These are phyloP conservation scores for Ganoderma multipileum DNA, from an alignment of 1,284 basidiomycete genomes.

Conservation along the genomic window DNA sequence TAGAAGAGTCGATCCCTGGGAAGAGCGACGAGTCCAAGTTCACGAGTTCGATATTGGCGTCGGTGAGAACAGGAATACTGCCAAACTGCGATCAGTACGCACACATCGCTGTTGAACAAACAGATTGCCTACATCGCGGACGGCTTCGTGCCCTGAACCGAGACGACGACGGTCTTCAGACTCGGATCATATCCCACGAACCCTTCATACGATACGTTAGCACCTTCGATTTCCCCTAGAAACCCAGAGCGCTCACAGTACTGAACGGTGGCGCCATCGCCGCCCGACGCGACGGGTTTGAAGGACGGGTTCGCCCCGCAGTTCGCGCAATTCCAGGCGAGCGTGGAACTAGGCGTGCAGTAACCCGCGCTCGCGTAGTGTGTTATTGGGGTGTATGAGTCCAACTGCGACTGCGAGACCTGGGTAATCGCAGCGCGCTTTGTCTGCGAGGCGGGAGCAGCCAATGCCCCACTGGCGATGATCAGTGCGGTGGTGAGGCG, in stretches of 20 bases:
- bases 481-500: neutral
- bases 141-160: slow-evolving; percentile 54
- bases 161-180: slow-evolving; percentile 39
- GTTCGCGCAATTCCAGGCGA: slow-evolving; percentile 60
- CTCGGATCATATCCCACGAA: slow-evolving; percentile 44
- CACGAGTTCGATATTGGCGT: slow-evolving; percentile 52
- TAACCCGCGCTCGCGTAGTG: slow-evolving; percentile 63
- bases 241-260: slow-evolving; percentile 45
- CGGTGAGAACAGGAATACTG: slow-evolving; percentile 59
- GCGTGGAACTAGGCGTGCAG: slow-evolving; percentile 52
- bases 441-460: slow-evolving; percentile 26
- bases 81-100: neutral
- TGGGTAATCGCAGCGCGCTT: slow-evolving; percentile 44
- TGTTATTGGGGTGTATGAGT: slow-evolving; percentile 58
- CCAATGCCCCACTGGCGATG: slow-evolving; percentile 39
- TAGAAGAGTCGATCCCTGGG: slow-evolving; percentile 55
- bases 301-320: slow-evolving; percentile 64
- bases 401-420: slow-evolving; percentile 50
- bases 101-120: neutral
- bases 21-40: slow-evolving; percentile 56
- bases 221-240: neutral
- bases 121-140: slow-evolving; percentile 49
- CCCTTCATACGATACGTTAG: slow-evolving; percentile 21
- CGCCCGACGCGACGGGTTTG: slow-evolving; percentile 64
- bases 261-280: slow-evolving; percentile 58